Percentiles rank a stretch among this genome's conserved stretches.
Conservation (phyloP, 73 alveolate species). For the Tetrahymena malaccensis region DNA sequence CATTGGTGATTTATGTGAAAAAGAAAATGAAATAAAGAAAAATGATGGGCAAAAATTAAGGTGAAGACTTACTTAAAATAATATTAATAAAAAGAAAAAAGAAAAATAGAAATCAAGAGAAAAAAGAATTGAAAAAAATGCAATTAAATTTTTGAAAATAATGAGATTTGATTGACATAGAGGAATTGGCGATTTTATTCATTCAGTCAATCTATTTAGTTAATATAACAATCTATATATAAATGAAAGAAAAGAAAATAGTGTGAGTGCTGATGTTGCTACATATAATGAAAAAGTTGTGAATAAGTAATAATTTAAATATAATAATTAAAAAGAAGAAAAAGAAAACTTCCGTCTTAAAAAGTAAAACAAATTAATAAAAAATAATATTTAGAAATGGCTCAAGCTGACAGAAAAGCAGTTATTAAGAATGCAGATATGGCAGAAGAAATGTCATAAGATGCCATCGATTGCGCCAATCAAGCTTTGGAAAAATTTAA, state of each 20-base stretch:
- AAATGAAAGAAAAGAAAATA: neutral
- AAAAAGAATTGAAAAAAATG: neutral
- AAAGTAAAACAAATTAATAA: neutral
- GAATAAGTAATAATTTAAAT: neutral
- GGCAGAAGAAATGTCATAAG: constrained; percentile 96
- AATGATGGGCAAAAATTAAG: neutral
- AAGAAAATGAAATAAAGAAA: neutral
- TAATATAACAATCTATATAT: neutral
- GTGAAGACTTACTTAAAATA: neutral
- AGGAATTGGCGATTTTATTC: neutral
- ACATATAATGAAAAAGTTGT: neutral
- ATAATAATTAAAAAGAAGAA: neutral
- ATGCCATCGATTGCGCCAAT: constrained; percentile 92
- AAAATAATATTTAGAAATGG: constrained; percentile 23
- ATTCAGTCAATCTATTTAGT: neutral
- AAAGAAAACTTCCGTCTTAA: neutral
- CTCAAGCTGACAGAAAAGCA: constrained; percentile 89
- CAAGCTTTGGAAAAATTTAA: constrained; percentile 93
- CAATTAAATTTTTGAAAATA: neutral
- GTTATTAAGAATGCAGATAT: constrained; percentile 94
- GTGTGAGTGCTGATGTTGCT: neutral
- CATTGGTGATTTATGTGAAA: neutral
- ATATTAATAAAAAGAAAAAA: neutral
- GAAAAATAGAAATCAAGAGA: neutral
- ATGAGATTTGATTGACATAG: neutral